These are phyloP conservation scores for Sphaerulina musiva DNA, from an alignment of 2,329 filamentous ascomycete species.

Conservation along the genomic window DNA sequence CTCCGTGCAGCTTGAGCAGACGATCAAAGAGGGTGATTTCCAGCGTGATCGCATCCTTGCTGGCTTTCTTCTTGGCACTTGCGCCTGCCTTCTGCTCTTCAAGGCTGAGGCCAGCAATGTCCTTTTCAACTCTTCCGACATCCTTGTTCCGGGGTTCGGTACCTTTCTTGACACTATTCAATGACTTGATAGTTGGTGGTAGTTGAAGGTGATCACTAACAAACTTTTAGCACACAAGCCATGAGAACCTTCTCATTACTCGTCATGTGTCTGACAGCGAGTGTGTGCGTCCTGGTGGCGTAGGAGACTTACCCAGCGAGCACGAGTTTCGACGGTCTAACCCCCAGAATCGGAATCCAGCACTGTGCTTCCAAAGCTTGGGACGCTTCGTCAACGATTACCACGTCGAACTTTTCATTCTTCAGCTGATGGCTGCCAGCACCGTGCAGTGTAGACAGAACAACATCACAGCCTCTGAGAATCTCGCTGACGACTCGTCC, in stretches of 20 bases:
- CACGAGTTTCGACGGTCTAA: constrained; percentile 69
- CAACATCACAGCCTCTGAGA: constrained; percentile 71
- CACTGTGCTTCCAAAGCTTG: constrained; percentile 95
- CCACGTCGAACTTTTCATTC: constrained; percentile 78
- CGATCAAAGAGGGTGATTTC: constrained; percentile 93
- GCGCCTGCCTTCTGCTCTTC: constrained; percentile 24
- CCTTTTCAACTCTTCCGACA: neutral
- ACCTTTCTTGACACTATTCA: constrained; percentile 38
- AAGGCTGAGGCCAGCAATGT: constrained; percentile 6
- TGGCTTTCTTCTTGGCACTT: constrained; percentile 32
- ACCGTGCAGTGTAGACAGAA: constrained; percentile 87
- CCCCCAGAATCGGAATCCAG: constrained; percentile 74
- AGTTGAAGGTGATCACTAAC: neutral
- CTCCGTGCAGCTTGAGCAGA: constrained; percentile 72
- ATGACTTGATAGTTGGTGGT: constrained; percentile 77
- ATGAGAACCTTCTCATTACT: too few species aligned
- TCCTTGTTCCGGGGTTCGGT: neutral
- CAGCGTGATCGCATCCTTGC: constrained; percentile 40
- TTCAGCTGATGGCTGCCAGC: constrained; percentile 78
- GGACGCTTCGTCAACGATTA: constrained; percentile 92
- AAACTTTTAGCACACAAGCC: too few species aligned
- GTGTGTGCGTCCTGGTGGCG: too few species aligned
- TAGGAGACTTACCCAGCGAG: constrained; percentile 57
- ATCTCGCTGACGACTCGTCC: constrained; percentile 70
- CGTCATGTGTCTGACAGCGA: too few species aligned